Base-by-base conservation (phyloP, 441 rosid genomes). In the Rhodomyrtus psidioides region DNA sequence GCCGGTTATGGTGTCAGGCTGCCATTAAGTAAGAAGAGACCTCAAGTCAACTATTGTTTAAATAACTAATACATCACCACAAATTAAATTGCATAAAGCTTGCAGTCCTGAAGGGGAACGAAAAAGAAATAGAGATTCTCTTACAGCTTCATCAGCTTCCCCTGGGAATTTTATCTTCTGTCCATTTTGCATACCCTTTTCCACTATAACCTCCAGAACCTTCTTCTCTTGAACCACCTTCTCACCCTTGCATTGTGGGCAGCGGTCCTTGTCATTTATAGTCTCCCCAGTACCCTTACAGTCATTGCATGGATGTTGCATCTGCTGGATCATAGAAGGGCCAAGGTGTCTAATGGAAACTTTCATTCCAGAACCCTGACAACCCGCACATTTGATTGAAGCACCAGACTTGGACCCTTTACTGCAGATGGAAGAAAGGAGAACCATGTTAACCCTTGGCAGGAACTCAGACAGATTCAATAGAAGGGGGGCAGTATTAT, bases 401-500 rank as follows among this genome's bases (percentile, higher is more conserved):
- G 95, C 98, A 82, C 99, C 99, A 39, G 99, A 97, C 84, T 97
- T 97, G 23, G 99, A 95, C 27, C 99, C 99, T 86, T 97, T 97
- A 19, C 99, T 97, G 95, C 86, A 91, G 55, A 81, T 70, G 4
- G 34, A 28, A 23, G 13, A 19, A 28, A 57, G 9, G 2, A 55
- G 60, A 75, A 70, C 23, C 4, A 4, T 9, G 24, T 51, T 27
- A 28, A 26, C 28, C 55, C 26, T 60, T 3, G 6, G 21, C 26
- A 59, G 54, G 19, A 81, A 85, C 53, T 51, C 57, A 46, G 74
- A 30, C 26, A 60, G 3, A 62, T 56, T 9, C 39, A 75, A 56
- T 7, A 44, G 26, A 42, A 85, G 3, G 82, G 55, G 26, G 7
- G 70, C n/a, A 65, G 49, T 16, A 21, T 55, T 17, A 12, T 55